phyloP scores from a whole-genome alignment of 169 alveolate species.

The Cystoisospora suis region DNA sequence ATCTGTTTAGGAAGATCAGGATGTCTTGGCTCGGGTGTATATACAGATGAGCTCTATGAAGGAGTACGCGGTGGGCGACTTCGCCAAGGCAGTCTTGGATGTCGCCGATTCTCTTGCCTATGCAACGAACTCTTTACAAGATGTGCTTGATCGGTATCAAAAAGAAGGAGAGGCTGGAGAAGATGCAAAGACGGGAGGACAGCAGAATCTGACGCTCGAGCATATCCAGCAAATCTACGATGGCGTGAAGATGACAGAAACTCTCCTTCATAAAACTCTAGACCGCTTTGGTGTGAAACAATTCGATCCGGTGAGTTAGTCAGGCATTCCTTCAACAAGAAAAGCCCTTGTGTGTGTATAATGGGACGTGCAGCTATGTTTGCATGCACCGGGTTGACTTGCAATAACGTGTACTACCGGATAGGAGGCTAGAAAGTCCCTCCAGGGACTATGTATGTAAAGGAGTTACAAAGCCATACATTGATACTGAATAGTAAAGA shows the following conservation, averaged over 20 bases:
- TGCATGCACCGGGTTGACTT: no score
- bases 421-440: no score
- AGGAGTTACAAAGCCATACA: no score
- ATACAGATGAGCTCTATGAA: conserved; percentile 78
- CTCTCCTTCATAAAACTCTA: conserved; percentile 83
- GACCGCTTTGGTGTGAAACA: conserved; percentile 54
- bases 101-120: conserved; percentile 87
- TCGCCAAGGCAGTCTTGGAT: conserved; percentile 89
- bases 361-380: no score
- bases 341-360: no score
- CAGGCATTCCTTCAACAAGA: no score
- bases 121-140: conserved; percentile 73
- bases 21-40: no score
- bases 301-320: conserved; percentile 42
- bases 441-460: no score
- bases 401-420: no score
- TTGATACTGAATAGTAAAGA: no score
- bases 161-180: conserved; percentile 43
- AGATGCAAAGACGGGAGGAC: background rate
- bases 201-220: background rate
- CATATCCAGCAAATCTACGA: conserved; percentile 64
- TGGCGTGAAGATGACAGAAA: conserved; percentile 89
- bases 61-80: conserved; percentile 84
- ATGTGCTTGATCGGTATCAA: conserved; percentile 26
- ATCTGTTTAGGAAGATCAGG: no score